A percentile compares a stretch with the other conserved stretches of the same genome.
Conservation (phyloP, 176 grass and related monocot species). For the Poa annua region DNA sequence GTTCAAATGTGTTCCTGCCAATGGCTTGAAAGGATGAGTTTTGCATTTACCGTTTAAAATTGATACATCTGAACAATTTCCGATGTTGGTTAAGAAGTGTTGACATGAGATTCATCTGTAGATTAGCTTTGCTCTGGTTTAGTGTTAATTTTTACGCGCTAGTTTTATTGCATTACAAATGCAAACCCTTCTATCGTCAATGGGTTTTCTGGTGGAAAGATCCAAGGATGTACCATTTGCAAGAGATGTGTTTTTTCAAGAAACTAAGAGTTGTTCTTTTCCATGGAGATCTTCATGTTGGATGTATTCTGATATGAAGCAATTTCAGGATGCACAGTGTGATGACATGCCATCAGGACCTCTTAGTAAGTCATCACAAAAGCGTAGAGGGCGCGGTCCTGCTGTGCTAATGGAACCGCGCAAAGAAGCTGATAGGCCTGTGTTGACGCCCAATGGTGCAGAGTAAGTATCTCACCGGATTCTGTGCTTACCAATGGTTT, state of each 20-base stretch:
- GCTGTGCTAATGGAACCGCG: constrained; percentile 45
- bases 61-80: constrained; percentile 9
- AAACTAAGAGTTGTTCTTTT: neutral
- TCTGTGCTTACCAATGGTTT: neutral
- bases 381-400: constrained; percentile 44
- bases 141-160: neutral
- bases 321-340: constrained; percentile 45
- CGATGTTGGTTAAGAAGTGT: neutral
- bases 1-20: constrained; percentile 13
- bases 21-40: constrained; percentile 7
- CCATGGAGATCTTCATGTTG: constrained; percentile 31
- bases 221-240: neutral
- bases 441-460: constrained; percentile 42
- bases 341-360: constrained; percentile 24
- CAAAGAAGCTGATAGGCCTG: constrained; percentile 43
- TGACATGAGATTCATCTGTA: constrained; percentile 5
- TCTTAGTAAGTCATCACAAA: constrained; percentile 37
- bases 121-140: neutral
- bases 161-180: constrained; percentile 22
- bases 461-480: constrained; percentile 35
- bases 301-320: constrained; percentile 6
- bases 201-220: constrained; percentile 22
- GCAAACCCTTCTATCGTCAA: neutral
- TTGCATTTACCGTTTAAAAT: constrained; percentile 27
- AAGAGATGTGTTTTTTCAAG: neutral